Conservation (phyloP, 306 rosid genomes). For the Medicago ruthenica region DNA sequence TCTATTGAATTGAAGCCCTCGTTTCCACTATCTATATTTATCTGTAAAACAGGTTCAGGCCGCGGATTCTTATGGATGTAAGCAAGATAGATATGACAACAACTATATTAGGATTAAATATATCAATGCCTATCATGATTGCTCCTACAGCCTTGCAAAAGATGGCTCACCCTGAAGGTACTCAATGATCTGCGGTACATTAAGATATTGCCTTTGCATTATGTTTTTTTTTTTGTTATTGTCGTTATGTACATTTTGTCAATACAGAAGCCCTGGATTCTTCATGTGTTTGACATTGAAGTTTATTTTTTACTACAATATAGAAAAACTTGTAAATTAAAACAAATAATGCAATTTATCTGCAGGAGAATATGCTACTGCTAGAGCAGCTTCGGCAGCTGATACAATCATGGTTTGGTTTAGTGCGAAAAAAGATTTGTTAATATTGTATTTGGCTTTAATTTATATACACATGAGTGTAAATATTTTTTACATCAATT, state of each 20-base stretch:
- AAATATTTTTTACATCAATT: no score
- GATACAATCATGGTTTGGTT: constrained; percentile 11
- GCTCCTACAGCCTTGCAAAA: constrained; percentile 80
- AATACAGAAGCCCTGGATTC: neutral
- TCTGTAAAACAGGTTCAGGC: neutral
- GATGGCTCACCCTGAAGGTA: constrained; percentile 36
- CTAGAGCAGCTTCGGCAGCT: constrained; percentile 20
- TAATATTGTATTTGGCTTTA: no score
- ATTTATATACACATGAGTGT: no score
- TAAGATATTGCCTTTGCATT: neutral
- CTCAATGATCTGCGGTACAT: neutral
- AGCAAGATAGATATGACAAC: constrained; percentile 66
- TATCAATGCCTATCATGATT: constrained; percentile 28
- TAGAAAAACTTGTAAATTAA: neutral
- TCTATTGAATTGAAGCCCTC: neutral
- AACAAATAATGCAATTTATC: constrained; percentile 1
- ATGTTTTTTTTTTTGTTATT: no score
- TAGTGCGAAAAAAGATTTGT: neutral
- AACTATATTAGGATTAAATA: constrained; percentile 8
- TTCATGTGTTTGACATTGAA: constrained; percentile 23
- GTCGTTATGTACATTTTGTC: neutral
- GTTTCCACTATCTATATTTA: neutral
- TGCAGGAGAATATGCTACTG: constrained; percentile 15
- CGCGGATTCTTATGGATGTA: constrained; percentile 48
- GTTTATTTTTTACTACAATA: constrained; percentile 1